Evolutionary conservation across 2,329 filamentous ascomycete species (phyloP).

Genomic region (Alternaria ventricosa): DNA sequence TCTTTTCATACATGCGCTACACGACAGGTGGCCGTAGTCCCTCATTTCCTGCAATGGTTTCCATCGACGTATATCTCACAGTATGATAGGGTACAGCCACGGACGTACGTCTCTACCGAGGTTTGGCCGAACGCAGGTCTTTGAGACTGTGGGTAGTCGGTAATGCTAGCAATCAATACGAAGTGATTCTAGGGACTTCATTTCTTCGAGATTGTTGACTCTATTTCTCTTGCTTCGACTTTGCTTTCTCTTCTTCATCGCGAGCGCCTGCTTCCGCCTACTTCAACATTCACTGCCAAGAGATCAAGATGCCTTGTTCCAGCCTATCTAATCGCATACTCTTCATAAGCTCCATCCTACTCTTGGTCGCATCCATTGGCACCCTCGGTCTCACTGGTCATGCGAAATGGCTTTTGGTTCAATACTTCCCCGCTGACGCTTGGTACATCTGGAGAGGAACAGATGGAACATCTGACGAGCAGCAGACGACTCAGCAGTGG

Average conservation of each 20-base stretch:
- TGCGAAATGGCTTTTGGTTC: background rate
- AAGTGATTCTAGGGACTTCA: background rate
- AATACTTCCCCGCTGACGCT: background rate
- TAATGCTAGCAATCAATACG: background rate
- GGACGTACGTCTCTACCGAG: background rate
- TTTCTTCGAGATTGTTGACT: background rate
- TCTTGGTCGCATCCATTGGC: background rate
- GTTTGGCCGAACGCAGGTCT: background rate
- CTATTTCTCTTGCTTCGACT: background rate
- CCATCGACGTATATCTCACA: background rate
- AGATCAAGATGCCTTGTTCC: background rate
- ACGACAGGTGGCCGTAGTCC: background rate
- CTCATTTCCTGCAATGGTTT: background rate
- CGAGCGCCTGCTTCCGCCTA: background rate
- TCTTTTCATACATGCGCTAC: background rate
- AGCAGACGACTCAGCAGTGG: background rate
- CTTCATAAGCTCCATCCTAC: background rate
- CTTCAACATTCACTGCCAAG: background rate
- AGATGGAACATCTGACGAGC: background rate
- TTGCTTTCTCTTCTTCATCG: background rate
- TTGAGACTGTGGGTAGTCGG: background rate
- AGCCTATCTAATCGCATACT: background rate
- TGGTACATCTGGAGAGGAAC: constrained; percentile 3
- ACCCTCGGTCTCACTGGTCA: background rate
- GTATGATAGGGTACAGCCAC: background rate